Evolutionary conservation across 306 rosid genomes (phyloP).

Genomic region (Acmispon strigosus): DNA sequence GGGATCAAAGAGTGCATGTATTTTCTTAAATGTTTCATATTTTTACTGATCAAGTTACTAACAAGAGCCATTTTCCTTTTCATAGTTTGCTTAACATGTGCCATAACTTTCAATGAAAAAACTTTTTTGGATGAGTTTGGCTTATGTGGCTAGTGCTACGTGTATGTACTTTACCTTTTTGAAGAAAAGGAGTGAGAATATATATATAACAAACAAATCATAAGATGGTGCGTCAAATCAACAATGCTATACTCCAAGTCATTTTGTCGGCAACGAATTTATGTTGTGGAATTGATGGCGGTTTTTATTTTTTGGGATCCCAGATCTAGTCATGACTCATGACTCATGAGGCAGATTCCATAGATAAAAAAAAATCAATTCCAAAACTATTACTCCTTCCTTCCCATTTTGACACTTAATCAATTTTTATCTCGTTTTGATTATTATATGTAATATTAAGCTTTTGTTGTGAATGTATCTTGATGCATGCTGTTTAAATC

Average conservation of each 20-base stretch:
- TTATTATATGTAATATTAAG: too few relatives aligned
- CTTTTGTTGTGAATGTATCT: too few relatives aligned
- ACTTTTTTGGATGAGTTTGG: constrained; percentile 3
- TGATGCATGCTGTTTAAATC: too few relatives aligned
- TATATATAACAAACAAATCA: constrained; percentile 17
- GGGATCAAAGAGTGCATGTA: not conserved
- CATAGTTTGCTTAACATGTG: not conserved
- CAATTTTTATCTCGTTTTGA: not conserved
- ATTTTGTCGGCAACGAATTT: constrained; percentile 13
- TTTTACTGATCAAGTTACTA: too few relatives aligned
- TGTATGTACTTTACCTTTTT: not conserved
- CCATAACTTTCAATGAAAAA: constrained; percentile 5
- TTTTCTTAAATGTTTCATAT: too few relatives aligned
- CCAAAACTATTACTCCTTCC: too few relatives aligned
- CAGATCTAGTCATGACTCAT: not conserved
- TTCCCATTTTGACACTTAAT: too few relatives aligned
- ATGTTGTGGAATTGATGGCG: constrained; percentile 27
- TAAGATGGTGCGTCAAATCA: constrained; percentile 30
- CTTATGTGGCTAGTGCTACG: constrained; percentile 11
- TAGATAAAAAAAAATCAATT: too few relatives aligned
- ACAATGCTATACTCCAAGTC: not conserved
- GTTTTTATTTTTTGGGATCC: not conserved
- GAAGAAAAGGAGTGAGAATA: not conserved
- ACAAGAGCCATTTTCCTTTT: not conserved
- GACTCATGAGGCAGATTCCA: not conserved